Base-by-base conservation (phyloP, 2,329 filamentous ascomycete genomes). In the Xylariaceae sp. region DNA sequence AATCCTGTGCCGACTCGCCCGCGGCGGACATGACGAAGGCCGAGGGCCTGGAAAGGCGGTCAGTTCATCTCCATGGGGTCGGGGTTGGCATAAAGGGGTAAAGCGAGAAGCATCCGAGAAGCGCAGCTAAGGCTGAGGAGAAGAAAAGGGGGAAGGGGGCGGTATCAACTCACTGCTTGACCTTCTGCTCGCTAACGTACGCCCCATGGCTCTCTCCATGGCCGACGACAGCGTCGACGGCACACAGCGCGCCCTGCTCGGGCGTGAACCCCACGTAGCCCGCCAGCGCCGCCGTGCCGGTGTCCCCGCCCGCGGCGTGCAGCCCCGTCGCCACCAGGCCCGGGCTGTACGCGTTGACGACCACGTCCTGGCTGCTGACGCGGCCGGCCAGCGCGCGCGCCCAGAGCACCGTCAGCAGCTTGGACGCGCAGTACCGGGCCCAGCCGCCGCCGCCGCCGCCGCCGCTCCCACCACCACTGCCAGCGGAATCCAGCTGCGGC, bases 161-260 rank as follows among this genome's bases (percentile, higher is more conserved):
- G 14, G 19, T n/a, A 2, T 10, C 4, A 26, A 24, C 37, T 29
- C 27, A 39, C 45, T 25, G 43, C 33, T 35, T 37, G 17, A 45
- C 31, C 22, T 21, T 37, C 36, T 46, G 44, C 31, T 49, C 40
- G 16, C 46, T 49, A 7, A 47, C 18, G 11, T 43, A 45, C 17
- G 34, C 34, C 7, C 42, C 44, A 22, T 42, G 35, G 13, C 35
- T 32, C 23, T 37, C 30, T 3, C 27, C 27, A 18, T 47, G 39
- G 16, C 31, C 29, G 9, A 31, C 37, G 2, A 38, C 37, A 9
- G 44, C 44, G 32, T 45, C 36, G 0, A 33, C 36, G 13, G 44
- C 28, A 16, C 26, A 37, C 25, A 42, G 33, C 5, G 38, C 45
- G 5, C 44, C 45, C 26, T 44, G 36, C 7, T n/a, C 22, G 13